Conservation (phyloP, 2,329 filamentous ascomycete species). For the Paraphaeosphaeria minitans region DNA sequence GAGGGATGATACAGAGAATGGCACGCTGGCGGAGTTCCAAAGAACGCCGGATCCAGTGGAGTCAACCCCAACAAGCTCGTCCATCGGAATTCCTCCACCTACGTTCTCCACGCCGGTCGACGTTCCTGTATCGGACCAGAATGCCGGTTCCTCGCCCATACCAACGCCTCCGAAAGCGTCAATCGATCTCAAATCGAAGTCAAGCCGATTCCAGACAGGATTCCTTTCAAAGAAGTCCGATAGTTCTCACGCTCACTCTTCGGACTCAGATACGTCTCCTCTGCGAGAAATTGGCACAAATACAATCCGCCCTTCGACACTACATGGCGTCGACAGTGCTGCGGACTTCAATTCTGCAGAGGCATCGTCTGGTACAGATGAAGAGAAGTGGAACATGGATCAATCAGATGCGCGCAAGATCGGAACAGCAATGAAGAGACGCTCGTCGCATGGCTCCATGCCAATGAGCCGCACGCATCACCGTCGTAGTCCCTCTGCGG, state of each 20-base stretch:
- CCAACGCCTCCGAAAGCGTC: conserved; percentile 63
- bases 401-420: conserved; percentile 60
- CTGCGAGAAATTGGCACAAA: conserved; percentile 54
- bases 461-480: conserved; percentile 52
- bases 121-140: conserved; percentile 30
- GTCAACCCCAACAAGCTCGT: conserved; percentile 62
- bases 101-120: conserved; percentile 53
- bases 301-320: conserved; percentile 54
- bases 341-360: conserved; percentile 32
- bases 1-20: conserved; percentile 88
- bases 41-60: conserved; percentile 79
- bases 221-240: conserved; percentile 73
- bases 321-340: conserved; percentile 57
- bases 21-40: conserved; percentile 85
- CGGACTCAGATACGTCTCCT: conserved; percentile 59
- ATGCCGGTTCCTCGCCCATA: conserved; percentile 60
- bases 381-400: conserved; percentile 56
- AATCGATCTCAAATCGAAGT: conserved; percentile 62
- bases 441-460: conserved; percentile 53
- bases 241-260: conserved; percentile 65
- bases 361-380: conserved; percentile 52
- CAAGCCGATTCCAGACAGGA: conserved; percentile 83
- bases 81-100: conserved; percentile 59
- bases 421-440: conserved; percentile 61
- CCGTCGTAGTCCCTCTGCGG: conserved; percentile 60